phyloP scores from a whole-genome alignment of 2,329 filamentous ascomycete species.

The Diaporthe sp. region DNA sequence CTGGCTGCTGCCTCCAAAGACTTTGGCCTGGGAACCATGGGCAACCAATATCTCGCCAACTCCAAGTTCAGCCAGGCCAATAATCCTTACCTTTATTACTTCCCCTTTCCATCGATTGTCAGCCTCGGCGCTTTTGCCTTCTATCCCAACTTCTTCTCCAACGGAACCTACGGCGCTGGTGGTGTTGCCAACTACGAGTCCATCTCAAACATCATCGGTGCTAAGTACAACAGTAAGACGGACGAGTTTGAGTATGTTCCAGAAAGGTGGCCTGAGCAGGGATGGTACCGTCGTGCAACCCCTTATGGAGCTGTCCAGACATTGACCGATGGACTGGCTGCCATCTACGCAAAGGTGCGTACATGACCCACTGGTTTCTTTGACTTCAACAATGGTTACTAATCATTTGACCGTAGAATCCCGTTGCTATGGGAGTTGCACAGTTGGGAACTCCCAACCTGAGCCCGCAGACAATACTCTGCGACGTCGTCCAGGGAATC shows the following conservation, averaged over 20 bases:
- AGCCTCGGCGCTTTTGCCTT: not conserved
- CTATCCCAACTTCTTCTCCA: not conserved
- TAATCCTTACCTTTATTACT: not conserved
- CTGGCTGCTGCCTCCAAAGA: not conserved
- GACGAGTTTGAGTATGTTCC: not conserved
- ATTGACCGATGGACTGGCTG: not conserved
- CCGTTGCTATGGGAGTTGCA: not conserved
- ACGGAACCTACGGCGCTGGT: not conserved
- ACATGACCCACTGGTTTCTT: too few relatives aligned
- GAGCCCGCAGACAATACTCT: not conserved
- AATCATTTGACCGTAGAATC: not conserved
- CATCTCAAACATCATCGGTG: not conserved
- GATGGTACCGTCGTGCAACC: not conserved
- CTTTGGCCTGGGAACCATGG: not conserved
- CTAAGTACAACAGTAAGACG: not conserved
- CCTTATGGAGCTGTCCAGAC: not conserved
- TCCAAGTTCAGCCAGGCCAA: not conserved
- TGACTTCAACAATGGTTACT: not conserved
- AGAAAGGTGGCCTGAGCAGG: not conserved
- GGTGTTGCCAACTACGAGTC: not conserved
- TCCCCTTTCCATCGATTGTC: not conserved
- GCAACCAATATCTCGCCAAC: not conserved
- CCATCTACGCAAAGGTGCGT: not conserved
- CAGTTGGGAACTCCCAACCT: not conserved
- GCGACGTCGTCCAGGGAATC: not conserved